Evolutionary conservation across 2,329 filamentous ascomycete genomes (phyloP), one percentile per base, ranked within the genome.

Genomic region (Fusarium penzigii): DNA sequence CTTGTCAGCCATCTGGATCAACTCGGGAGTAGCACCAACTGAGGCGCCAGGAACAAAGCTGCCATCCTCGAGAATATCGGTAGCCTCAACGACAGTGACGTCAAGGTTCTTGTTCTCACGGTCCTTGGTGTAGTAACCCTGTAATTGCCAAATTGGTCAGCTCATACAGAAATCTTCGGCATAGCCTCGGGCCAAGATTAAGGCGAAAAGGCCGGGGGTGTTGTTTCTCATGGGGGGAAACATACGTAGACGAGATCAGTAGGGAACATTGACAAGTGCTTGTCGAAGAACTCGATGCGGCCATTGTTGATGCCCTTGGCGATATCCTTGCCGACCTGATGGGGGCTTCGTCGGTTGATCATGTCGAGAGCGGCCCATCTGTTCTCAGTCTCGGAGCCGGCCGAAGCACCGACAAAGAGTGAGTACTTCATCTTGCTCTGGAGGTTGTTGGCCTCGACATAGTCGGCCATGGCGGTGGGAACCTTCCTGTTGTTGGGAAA

Each of bases 201-300:
- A 43, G 48, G 57, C 57, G 58, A 60, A 25, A 25, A 25, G 9
- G 57, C 58, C 58, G 55, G 47, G 49, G 39, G 38, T 47, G 48
- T 10, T 7, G 7, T 25, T 25, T 25, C 29, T 39, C 52, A 51
- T 56, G 51, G 57, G 48, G 54, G 42, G 42, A 25, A 36, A 41
- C 75, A 68, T 74, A 86, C 83, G 70, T 94, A 94, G 70, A 93
- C 88, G 59, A 96, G 77, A 69, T 96, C 91, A 39, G 87, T 82
- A 5, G 91, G 91, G 70, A 96, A 96, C 91, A 95, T 95, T 73
- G 87, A 92, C 68, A 96, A 72, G 76, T 96, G 91, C 77, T 96
- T 96, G 72, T 96, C 91, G 69, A 95, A 96, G 74, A 96, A 96
- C 57, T 93, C 86, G 75, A 96, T 96, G 61, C 87, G 81, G 41